Evolutionary conservation across 441 rosid species (phyloP), one percentile per base, ranked within the genome.

Genomic region (Eruca vesicaria): DNA sequence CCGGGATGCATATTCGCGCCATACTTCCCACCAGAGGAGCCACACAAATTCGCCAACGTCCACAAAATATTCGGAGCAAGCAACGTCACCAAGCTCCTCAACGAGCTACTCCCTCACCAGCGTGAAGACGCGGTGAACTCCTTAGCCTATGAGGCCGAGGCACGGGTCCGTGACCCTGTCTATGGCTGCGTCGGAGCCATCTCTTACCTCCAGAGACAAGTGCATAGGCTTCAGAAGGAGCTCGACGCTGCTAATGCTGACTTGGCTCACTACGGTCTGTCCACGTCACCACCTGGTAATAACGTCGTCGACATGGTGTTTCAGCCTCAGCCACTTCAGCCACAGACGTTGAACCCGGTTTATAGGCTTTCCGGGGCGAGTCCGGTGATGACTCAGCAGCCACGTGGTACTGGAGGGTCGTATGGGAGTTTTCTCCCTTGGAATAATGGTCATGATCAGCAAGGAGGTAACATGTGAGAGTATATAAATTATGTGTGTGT

Each of bases 11-110:
- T 92, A 18, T 94, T 94, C 50, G 90, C 98, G 32, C 98, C 98
- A n/a, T 92, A 94, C 71, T 94, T 94, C 71, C 98, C 98, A 35
- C 94, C 98, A 7, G 98, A 94, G 81, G 98, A 94, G 86, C 97
- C 98, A 57, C 98, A 94, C 79, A 94, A 94, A 66, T 94, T 94
- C 72, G 93, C 87, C 71, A 94, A 92, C 61, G 97, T 94, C 57
- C 98, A 94, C 90, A 94, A 94, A 81, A 92, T 94, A 80, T 94
- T 94, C 65, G 98, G 98, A 32, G 98, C 98, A 53, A 94, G 98
- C 84, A 94, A 92, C 68, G 95, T 92, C 59, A 90, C 93, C 0
- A 94, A 94, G 86, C 97, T 94, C 45, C 93, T 94, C 21, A 94
- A 89, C 71, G 97, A 94, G 73, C 92, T 94, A 26, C 90, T 78